Conservation (phyloP, 2,329 filamentous ascomycete species). For the Ustulina deusta region DNA sequence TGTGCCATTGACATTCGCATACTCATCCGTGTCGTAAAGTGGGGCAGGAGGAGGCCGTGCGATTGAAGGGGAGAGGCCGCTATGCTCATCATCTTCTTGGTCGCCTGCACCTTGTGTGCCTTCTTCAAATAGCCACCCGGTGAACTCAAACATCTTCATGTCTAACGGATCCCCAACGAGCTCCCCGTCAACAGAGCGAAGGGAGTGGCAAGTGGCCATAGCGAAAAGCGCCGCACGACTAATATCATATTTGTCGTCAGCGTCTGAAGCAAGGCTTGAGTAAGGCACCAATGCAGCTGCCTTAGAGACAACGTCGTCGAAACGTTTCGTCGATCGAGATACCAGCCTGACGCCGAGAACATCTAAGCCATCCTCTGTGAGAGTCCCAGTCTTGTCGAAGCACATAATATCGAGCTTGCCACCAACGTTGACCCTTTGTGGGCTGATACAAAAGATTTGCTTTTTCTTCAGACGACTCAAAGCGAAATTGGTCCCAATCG, state of each 20-base stretch:
- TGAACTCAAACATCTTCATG: constrained; percentile 99
- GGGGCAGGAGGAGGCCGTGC: constrained; percentile 79
- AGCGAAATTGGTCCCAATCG: constrained; percentile 97
- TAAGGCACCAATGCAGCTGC: constrained; percentile 68
- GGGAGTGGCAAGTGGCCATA: constrained; percentile 97
- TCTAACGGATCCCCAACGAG: constrained; percentile 94
- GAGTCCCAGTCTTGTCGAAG: constrained; percentile 98
- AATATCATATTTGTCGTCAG: constrained; percentile 51
- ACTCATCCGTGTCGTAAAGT: constrained; percentile 60
- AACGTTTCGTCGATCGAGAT: constrained; percentile 69
- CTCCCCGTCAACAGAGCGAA: constrained; percentile 87
- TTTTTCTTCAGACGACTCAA: constrained; percentile 86
- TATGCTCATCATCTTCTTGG: constrained; percentile 78
- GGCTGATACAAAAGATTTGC: constrained; percentile 97
- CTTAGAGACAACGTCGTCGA: constrained; percentile 81
- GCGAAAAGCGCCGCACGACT: constrained; percentile 80
- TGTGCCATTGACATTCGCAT: constrained; percentile 45
- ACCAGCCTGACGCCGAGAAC: constrained; percentile 89
- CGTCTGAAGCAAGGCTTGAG: constrained; percentile 46
- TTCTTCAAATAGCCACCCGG: constrained; percentile 91
- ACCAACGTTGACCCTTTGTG: constrained; percentile 94
- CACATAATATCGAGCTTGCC: constrained; percentile 97
- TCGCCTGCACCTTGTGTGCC: constrained; percentile 75
- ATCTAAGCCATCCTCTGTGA: constrained; percentile 96
- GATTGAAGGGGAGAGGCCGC: constrained; percentile 85